A percentile compares a stretch with the other conserved stretches of the same genome.
Evolutionary conservation across 306 rosid species (phyloP).

Genomic region (Glycine tomentella): DNA sequence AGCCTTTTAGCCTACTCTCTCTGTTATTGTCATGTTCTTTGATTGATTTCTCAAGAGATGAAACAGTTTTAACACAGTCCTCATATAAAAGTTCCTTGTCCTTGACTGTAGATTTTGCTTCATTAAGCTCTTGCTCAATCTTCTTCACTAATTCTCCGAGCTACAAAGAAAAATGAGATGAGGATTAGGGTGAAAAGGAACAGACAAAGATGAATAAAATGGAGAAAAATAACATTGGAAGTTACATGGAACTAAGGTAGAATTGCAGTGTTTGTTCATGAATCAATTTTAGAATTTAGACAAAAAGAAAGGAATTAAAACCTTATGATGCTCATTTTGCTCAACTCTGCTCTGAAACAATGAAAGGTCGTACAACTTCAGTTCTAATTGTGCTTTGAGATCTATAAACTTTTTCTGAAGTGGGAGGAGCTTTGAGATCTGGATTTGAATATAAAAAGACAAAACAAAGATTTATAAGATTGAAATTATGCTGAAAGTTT

Average conservation of each 20-base stretch:
- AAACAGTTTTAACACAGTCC: slow-evolving; percentile 68
- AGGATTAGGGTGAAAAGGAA: neutral
- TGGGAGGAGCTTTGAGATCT: slow-evolving; percentile 83
- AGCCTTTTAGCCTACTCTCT: slow-evolving; percentile 77
- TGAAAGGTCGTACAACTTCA: slow-evolving; percentile 80
- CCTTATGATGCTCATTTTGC: slow-evolving; percentile 99
- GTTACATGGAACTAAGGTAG: slow-evolving; percentile 20
- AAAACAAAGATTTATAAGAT: neutral
- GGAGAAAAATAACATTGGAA: slow-evolving; percentile 11
- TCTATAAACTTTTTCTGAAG: slow-evolving; percentile 75
- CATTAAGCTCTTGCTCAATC: slow-evolving; percentile 86
- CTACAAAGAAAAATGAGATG: slow-evolving; percentile 53
- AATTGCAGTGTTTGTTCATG: neutral
- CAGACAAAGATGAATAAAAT: slow-evolving; percentile 5
- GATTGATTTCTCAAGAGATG: slow-evolving; percentile 82
- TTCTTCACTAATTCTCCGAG: slow-evolving; percentile 91
- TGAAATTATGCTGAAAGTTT: slow-evolving; percentile 18
- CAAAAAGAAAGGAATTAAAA: slow-evolving; percentile 46
- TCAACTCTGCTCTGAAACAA: slow-evolving; percentile 89
- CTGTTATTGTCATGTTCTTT: slow-evolving; percentile 82
- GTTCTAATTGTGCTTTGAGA: slow-evolving; percentile 81
- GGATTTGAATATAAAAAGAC: slow-evolving; percentile 50
- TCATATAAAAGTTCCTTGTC: slow-evolving; percentile 68
- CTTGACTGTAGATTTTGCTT: slow-evolving; percentile 69
- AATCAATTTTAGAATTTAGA: slow-evolving; percentile 35